Evolutionary conservation across 2,329 filamentous ascomycete genomes (phyloP), one percentile per base, ranked within the genome.

Genomic region (Fusarium vanettenii): DNA sequence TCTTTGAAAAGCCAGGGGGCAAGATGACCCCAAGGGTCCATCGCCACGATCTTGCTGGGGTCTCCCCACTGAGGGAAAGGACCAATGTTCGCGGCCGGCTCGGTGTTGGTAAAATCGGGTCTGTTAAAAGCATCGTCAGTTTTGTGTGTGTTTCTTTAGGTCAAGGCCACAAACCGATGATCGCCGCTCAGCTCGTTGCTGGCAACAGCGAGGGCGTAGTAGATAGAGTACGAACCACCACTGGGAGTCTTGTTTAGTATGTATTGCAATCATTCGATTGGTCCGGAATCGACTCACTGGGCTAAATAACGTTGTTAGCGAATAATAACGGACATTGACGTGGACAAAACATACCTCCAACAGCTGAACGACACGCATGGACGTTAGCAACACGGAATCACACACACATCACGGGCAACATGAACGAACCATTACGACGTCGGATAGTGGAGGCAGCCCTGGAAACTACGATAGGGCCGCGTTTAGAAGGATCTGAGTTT

Each of bases 161-260:
- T 13, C 6, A 27, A n/a, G 13, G 9, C 18, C 22, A 72, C 84
- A 64, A 80, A 89, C 89, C 84, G 93, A 84, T 98, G 95, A 76
- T 97, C 92, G 45, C 91, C 88, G 71, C 94, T 91, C 67, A 98
- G 89, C 81, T 98, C 93, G 79, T 96, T 95, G 81, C 94, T 97
- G 25, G 96, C 96, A 74, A 98, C 92, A 14, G 96, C 96, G 31
- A 98, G 89, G 25, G 96, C 96, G 81, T 97, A 95, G 86, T 98
- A 98, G 74, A 98, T 96, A 71, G 94, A 95, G 83, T 99, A 98
- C 6, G 95, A 98, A 67, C 97, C 96, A 73, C 97, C 96, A 43
- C 84, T 86, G 33, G 14, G 35, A n/a, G 57, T 65, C 18, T 60
- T 64, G 39, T 52, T 68, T 66, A 77, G 69, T 41, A 66, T 41